Percentiles rank a stretch among this genome's conserved stretches.
These are phyloP conservation scores for Papilionanthe hybrid DNA, from an alignment of 116 monocot species.

Conservation along the genomic window DNA sequence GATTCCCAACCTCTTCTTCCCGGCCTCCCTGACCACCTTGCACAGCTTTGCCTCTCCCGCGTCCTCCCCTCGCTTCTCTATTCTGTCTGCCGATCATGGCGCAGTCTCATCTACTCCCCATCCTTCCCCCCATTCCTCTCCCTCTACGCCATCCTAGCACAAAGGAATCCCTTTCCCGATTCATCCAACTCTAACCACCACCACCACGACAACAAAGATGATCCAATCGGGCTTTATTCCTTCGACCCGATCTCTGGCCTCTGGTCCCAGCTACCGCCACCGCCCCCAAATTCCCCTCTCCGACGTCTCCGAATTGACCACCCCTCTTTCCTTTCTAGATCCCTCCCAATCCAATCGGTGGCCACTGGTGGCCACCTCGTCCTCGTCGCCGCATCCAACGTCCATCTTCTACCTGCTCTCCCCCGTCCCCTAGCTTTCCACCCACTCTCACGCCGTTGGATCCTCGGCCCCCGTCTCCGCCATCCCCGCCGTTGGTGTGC, in stretches of 20 bases:
- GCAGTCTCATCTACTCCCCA: constrained; percentile 56
- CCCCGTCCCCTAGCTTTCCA: constrained; percentile 51
- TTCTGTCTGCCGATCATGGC: constrained; percentile 55
- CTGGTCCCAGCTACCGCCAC: constrained; percentile 33
- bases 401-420: constrained; percentile 48
- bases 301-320: constrained; percentile 40
- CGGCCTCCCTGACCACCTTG: constrained; percentile 64
- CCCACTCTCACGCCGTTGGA: constrained; percentile 37
- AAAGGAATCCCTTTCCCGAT: constrained; percentile 3
- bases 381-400: constrained; percentile 47
- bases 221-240: constrained; percentile 22
- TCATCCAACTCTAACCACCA: neutral
- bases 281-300: constrained; percentile 27
- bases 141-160: constrained; percentile 48
- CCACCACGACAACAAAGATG: neutral
- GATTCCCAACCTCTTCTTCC: constrained; percentile 29
- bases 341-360: constrained; percentile 58
- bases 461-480: constrained; percentile 37
- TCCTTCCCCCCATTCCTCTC: constrained; percentile 58
- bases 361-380: constrained; percentile 35
- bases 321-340: constrained; percentile 63
- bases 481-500: constrained; percentile 82
- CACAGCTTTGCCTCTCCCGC: constrained; percentile 44
- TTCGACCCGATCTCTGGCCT: constrained; percentile 37
- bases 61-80: constrained; percentile 39